These are phyloP conservation scores for Crithidia expoeki DNA, from an alignment of 208 protist genomes.

Conservation along the genomic window DNA sequence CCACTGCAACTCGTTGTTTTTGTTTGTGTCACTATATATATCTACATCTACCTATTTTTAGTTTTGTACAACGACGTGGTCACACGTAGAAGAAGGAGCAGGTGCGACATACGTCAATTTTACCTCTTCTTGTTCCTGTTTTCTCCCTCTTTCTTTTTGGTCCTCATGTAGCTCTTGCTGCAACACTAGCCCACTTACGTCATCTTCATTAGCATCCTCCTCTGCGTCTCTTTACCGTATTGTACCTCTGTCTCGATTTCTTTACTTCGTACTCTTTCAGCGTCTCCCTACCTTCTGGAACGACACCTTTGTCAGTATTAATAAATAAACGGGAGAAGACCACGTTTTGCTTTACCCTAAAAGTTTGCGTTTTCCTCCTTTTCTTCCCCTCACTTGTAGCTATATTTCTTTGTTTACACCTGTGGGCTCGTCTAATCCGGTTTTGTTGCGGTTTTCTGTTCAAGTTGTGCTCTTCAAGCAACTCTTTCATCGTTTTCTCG, in stretches of 20 bases:
- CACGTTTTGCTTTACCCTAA: neutral
- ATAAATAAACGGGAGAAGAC: neutral
- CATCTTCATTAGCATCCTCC: neutral
- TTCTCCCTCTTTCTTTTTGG: constrained; percentile 15
- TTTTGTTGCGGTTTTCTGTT: no score
- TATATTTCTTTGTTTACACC: constrained; percentile 16
- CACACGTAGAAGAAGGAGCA: no score
- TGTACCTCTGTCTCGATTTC: constrained; percentile 10
- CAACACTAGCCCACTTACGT: neutral
- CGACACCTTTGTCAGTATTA: neutral
- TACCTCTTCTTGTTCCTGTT: neutral
- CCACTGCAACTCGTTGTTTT: no score
- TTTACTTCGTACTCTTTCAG: constrained; percentile 7
- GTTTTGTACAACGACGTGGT: no score
- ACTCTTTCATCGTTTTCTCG: no score
- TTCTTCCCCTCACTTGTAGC: neutral
- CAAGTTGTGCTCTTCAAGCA: no score
- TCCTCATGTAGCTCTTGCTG: neutral
- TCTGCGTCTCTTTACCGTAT: constrained; percentile 21
- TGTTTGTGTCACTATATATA: no score
- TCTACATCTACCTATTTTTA: no score
- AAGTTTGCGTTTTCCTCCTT: neutral
- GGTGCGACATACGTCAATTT: no score
- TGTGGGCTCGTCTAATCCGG: no score
- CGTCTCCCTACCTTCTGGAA: neutral